Conservation (phyloP, 306 rosid genomes). For the Quercus variabilis region DNA sequence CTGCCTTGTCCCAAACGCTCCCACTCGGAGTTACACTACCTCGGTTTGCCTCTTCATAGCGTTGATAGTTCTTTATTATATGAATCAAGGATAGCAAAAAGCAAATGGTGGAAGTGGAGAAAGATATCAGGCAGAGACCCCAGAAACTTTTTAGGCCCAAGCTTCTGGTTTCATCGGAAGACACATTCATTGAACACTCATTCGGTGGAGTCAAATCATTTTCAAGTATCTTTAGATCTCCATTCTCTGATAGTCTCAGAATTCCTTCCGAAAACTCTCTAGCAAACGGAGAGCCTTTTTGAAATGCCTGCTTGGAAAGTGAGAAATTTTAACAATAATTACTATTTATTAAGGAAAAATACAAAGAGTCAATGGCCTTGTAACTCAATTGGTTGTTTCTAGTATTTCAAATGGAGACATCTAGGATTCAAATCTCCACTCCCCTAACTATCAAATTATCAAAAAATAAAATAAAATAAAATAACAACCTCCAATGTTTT, state of each 20-base stretch:
- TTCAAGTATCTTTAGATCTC: constrained; percentile 1
- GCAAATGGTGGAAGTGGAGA: constrained; percentile 15
- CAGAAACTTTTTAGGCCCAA: constrained; percentile 20
- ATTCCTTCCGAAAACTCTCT: constrained; percentile 25
- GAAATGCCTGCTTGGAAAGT: constrained; percentile 26
- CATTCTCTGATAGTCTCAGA: constrained; percentile 20
- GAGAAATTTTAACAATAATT: too few species aligned
- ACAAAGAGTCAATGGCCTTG: too few species aligned
- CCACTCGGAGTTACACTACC: neutral
- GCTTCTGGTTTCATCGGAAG: neutral
- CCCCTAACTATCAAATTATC: too few species aligned
- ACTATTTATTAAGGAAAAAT: too few species aligned
- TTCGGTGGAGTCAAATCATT: neutral
- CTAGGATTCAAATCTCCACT: too few species aligned
- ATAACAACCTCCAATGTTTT: neutral
- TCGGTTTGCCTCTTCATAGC: neutral
- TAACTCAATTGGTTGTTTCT: too few species aligned
- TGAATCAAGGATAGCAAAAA: neutral
- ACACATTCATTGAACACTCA: constrained; percentile 5
- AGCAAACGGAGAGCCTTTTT: constrained; percentile 38
- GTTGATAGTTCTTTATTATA: neutral
- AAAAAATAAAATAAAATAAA: too few species aligned
- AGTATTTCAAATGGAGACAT: too few species aligned
- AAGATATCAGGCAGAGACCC: constrained; percentile 22
- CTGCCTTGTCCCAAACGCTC: neutral